Base-by-base conservation (phyloP, 306 rosid species). In the Begonia peltatifolia region DNA sequence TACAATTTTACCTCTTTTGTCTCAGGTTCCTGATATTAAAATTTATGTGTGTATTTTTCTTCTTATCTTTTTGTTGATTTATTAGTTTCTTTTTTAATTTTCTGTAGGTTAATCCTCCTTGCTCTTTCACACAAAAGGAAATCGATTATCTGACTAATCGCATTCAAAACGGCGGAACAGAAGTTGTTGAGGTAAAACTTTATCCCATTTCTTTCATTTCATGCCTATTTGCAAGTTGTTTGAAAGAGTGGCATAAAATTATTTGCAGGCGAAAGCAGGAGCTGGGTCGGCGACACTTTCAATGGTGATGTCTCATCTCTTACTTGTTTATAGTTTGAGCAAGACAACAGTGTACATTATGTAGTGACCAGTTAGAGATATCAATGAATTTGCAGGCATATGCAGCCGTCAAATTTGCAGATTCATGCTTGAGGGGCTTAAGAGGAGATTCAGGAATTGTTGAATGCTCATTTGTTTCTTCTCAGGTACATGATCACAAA, bases 151-250 rank as follows among this genome's bases (percentile, higher is more conserved):
- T 92, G 59, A 92, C 99, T 17, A 64, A 86, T 49, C 85, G 96
- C 59, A 86, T 92, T 71, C 99, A 92, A 79, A 81, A 92, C 49
- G 99, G 96, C 52, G 96, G 96, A 71, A 92, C 94, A 51, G 99
- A 92, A 86, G 99, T 92, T 64, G 99, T 86, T 20, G 94, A 86
- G 94, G 99, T 87, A 61, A 59, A 44, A 44, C 8, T 30, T 7
- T 0, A 30, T 30, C 38, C 38, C 38, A 30, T 30, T 30, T 30
- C 23, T 30, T 30, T 1, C 6, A 30, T 30, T 30, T 30, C 8
- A 30, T 30, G 3, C 9, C 38, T 30, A 30, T 30, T 30, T 30
- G 48, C 5, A 44, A 3, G 13, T 11, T 44, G 14, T 12, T 44
- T 44, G n/a, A 43, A 10, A 43, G n/a, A 13, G 13, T 10, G 11